A percentile compares a stretch with the other conserved stretches of the same genome.
Conservation (phyloP, 148 eudicot species). For the Cornus kousa region DNA sequence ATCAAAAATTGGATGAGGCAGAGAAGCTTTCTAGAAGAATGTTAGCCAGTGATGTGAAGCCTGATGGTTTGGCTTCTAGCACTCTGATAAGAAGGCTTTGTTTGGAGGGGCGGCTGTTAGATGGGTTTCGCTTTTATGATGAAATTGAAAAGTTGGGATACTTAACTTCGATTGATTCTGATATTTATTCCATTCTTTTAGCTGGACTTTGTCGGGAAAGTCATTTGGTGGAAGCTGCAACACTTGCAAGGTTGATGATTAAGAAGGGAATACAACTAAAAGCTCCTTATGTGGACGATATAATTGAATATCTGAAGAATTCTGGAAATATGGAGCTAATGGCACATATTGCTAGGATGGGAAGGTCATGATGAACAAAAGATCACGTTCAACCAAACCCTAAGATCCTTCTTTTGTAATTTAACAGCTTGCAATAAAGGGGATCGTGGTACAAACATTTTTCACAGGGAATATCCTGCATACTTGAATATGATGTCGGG, state of each 20-base stretch:
- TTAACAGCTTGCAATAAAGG: neutral
- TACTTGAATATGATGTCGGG: neutral
- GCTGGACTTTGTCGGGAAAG: constrained; percentile 55
- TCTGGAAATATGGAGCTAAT: constrained; percentile 33
- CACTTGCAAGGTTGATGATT: constrained; percentile 42
- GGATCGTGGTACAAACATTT: neutral
- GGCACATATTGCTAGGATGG: constrained; percentile 20
- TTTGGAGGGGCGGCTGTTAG: constrained; percentile 48
- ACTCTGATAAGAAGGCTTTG: constrained; percentile 45
- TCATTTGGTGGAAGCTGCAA: constrained; percentile 43
- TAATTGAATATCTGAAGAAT: constrained; percentile 29
- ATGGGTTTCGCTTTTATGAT: constrained; percentile 51
- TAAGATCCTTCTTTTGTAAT: neutral
- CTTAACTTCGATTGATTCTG: constrained; percentile 51
- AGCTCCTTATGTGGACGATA: constrained; percentile 24
- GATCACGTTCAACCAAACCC: neutral
- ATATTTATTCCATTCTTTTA: constrained; percentile 53
- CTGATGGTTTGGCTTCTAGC: constrained; percentile 62
- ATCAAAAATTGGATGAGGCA: constrained; percentile 47
- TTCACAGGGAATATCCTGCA: neutral
- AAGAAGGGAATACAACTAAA: constrained; percentile 40
- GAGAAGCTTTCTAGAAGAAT: constrained; percentile 63
- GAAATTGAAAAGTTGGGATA: constrained; percentile 44
- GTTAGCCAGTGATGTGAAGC: constrained; percentile 52
- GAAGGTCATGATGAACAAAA: constrained; percentile 3